Conservation (phyloP, 208 protist species). For the Acanthamoeba sp. region DNA sequence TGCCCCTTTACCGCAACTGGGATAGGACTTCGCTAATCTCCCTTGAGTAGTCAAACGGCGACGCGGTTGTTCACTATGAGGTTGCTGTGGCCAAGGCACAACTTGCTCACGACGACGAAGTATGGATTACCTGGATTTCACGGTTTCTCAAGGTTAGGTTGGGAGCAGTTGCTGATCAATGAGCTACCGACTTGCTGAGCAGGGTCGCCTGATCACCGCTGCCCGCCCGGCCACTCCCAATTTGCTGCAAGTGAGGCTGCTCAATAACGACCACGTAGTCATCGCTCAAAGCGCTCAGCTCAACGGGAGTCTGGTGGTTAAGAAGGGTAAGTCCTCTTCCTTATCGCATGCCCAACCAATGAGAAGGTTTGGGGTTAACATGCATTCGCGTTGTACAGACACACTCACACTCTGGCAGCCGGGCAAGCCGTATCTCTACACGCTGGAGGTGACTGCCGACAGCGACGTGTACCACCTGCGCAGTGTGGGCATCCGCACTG, state of each 20-base stretch:
- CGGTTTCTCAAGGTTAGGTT: too few species aligned
- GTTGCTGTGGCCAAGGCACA: background rate
- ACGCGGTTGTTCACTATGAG: background rate
- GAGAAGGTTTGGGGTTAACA: too few species aligned
- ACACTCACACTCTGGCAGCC: background rate
- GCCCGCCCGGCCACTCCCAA: background rate
- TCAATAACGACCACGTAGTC: background rate
- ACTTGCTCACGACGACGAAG: too few species aligned
- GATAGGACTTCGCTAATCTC: too few species aligned
- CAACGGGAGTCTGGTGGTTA: background rate
- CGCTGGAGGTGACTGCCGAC: background rate
- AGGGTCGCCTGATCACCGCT: background rate
- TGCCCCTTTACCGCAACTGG: too few species aligned
- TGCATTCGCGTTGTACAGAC: too few species aligned
- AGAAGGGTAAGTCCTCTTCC: background rate
- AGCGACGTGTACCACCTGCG: background rate
- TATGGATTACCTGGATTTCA: too few species aligned
- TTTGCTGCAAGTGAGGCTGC: background rate
- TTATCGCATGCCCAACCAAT: too few species aligned
- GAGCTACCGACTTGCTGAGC: background rate
- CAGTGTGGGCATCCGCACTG: constrained; percentile 26
- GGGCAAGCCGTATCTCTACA: constrained; percentile 32
- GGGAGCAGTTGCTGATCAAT: too few species aligned
- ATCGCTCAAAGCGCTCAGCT: background rate
- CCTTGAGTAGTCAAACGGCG: background rate